Conservation (phyloP, 148 eudicot species). For the Nepenthes mirabilis region DNA sequence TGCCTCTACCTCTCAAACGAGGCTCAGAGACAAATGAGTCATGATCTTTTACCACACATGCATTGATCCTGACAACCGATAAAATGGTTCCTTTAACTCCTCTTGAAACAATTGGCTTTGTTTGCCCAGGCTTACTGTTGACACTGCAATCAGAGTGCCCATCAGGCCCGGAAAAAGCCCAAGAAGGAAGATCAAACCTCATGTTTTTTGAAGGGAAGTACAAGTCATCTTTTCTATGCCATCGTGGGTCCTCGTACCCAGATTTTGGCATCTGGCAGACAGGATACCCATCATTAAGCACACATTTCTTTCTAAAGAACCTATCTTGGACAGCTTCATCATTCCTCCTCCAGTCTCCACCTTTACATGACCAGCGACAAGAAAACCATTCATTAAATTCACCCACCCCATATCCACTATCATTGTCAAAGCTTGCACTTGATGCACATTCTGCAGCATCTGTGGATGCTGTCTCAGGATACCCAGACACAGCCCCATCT, state of each 20-base stretch:
- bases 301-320: slow-evolving; percentile 44
- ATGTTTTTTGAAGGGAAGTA: slow-evolving; percentile 51
- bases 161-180: slow-evolving; percentile 75
- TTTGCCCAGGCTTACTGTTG: slow-evolving; percentile 31
- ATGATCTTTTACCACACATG: slow-evolving; percentile 81
- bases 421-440: slow-evolving; percentile 41
- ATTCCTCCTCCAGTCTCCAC: slow-evolving; percentile 88
- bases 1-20: slow-evolving; percentile 51
- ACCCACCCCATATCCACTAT: slow-evolving; percentile 18
- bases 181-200: slow-evolving; percentile 71
- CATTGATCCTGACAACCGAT: slow-evolving; percentile 84
- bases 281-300: slow-evolving; percentile 92
- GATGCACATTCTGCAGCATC: slow-evolving; percentile 42
- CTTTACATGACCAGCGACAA: slow-evolving; percentile 75
- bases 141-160: slow-evolving; percentile 41
- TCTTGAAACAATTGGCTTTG: slow-evolving; percentile 38
- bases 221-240: slow-evolving; percentile 64
- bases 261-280: slow-evolving; percentile 72
- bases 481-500: slow-evolving; percentile 8
- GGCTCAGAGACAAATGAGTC: slow-evolving; percentile 71
- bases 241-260: slow-evolving; percentile 81
- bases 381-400: slow-evolving; percentile 53
- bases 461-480: slow-evolving; percentile 20
- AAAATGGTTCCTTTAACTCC: slow-evolving; percentile 74
- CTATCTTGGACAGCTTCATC: slow-evolving; percentile 65